Evolutionary conservation across 1,139 yeast species (phyloP).

Genomic region (Lodderomyces margitis): DNA sequence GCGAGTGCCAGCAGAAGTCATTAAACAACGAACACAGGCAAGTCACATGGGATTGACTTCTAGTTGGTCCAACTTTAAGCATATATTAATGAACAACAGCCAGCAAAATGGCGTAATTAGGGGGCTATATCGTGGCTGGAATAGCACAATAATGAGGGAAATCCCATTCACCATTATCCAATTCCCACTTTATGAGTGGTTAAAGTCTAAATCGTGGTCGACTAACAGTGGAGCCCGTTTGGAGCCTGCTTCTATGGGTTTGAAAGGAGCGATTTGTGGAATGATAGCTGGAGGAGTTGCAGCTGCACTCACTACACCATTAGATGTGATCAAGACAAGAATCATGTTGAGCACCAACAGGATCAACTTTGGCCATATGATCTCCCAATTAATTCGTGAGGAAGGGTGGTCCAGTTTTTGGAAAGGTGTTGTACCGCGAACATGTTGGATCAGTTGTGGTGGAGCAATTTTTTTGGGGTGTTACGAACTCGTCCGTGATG

Average conservation of each 20-base stretch:
- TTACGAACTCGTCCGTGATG: slow-evolving; percentile 65
- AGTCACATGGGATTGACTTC: slow-evolving; percentile 49
- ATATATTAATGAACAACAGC: slow-evolving; percentile 46
- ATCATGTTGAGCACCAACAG: slow-evolving; percentile 70
- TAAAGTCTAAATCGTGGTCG: slow-evolving; percentile 54
- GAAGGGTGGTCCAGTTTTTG: slow-evolving; percentile 72
- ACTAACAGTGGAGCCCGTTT: slow-evolving; percentile 18
- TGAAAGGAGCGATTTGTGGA: slow-evolving; percentile 92
- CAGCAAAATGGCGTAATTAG: slow-evolving; percentile 61
- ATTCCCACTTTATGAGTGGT: slow-evolving; percentile 85
- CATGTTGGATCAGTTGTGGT: slow-evolving; percentile 97
- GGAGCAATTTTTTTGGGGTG: slow-evolving; percentile 97
- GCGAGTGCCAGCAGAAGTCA: slow-evolving; percentile 94
- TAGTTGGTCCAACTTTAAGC: slow-evolving; percentile 59
- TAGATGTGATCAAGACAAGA: slow-evolving; percentile 89
- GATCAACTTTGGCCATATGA: slow-evolving; percentile 44
- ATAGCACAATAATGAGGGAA: slow-evolving; percentile 87
- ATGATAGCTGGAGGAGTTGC: slow-evolving; percentile 93
- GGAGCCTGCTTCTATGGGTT: slow-evolving; percentile 20
- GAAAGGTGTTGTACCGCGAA: slow-evolving; percentile 89
- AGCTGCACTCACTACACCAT: slow-evolving; percentile 90
- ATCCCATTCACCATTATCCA: slow-evolving; percentile 95
- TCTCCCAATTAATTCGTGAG: slow-evolving; percentile 48
- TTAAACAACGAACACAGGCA: slow-evolving; percentile 93
- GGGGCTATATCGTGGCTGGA: slow-evolving; percentile 92